A percentile compares a stretch with the other conserved stretches of the same genome.
Evolutionary conservation across 179 eudicot genomes (phyloP).

Genomic region (Spergularia azorica): DNA sequence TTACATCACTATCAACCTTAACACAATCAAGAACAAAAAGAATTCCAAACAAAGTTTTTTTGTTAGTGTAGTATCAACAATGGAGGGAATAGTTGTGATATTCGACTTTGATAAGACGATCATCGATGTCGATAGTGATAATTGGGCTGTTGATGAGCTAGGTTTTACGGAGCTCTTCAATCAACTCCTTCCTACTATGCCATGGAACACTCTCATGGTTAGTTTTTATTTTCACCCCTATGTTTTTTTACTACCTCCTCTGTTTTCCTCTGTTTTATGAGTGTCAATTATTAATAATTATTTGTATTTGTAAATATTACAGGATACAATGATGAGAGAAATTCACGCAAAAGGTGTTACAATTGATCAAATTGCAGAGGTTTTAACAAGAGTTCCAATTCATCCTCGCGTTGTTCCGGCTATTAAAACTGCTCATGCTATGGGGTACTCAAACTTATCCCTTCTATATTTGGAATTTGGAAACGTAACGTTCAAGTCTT

Average conservation of each 20-base stretch:
- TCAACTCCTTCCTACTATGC: conserved; percentile 69
- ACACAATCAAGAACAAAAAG: neutral
- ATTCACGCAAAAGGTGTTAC: conserved; percentile 67
- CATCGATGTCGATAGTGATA: conserved; percentile 69
- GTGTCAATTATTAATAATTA: neutral
- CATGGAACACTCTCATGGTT: conserved; percentile 77
- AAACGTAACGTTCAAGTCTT: too few species aligned
- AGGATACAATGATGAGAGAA: conserved; percentile 80
- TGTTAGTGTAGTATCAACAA: conserved; percentile 12
- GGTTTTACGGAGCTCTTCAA: conserved; percentile 63
- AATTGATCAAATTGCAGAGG: conserved; percentile 54
- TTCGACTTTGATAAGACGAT: conserved; percentile 88
- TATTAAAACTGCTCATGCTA: conserved; percentile 66
- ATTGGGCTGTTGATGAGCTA: conserved; percentile 77
- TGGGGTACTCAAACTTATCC: conserved; percentile 51
- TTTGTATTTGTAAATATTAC: neutral
- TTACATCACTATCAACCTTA: neutral
- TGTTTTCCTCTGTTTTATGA: neutral
- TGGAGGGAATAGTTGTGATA: conserved; percentile 60
- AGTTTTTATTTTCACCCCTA: conserved; percentile 3
- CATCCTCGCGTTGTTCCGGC: conserved; percentile 75
- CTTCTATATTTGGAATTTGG: neutral
- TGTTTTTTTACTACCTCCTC: neutral
- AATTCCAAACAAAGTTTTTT: neutral
- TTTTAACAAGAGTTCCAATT: conserved; percentile 56